These are phyloP conservation scores for Monosporascus sp. DNA, from an alignment of 2,329 filamentous ascomycete species.

Conservation along the genomic window DNA sequence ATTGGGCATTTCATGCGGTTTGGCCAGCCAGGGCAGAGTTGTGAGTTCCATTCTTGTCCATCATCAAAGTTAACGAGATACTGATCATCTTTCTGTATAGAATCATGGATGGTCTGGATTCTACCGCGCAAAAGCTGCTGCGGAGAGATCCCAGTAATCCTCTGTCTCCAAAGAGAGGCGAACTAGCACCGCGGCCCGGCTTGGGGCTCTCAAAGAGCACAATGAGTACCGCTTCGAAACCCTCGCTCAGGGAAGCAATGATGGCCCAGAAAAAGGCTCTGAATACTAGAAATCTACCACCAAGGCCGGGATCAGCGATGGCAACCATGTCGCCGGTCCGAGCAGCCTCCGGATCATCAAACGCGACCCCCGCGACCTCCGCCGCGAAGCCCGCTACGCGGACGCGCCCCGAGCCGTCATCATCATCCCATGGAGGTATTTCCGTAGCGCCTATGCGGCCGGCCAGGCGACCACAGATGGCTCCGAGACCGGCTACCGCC, in stretches of 20 bases:
- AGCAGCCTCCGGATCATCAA: conserved; percentile 33
- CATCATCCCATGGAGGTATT: conserved; percentile 49
- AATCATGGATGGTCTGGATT: conserved; percentile 73
- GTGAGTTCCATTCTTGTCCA: conserved; percentile 39
- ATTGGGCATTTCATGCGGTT: conserved; percentile 73
- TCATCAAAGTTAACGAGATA: neutral
- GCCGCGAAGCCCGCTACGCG: conserved; percentile 30
- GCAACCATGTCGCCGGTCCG: conserved; percentile 51
- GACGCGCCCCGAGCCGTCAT: conserved; percentile 36
- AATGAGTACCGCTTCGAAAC: conserved; percentile 46
- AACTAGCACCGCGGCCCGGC: conserved; percentile 48
- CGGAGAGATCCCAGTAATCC: conserved; percentile 82
- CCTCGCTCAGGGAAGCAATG: conserved; percentile 76
- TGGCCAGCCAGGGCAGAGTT: conserved; percentile 74
- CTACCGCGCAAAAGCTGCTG: conserved; percentile 71
- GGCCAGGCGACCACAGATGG: conserved; percentile 51
- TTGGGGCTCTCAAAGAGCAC: conserved; percentile 59
- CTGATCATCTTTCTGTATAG: conserved; percentile 33
- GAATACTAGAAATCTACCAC: conserved; percentile 45
- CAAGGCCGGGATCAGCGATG: conserved; percentile 60
- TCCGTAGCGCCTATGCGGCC: conserved; percentile 61
- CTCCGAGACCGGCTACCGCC: conserved; percentile 56
- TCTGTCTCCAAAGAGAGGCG: conserved; percentile 55
- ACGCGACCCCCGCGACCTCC: conserved; percentile 25
- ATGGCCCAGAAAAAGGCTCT: conserved; percentile 70